Base-by-base conservation (phyloP, 2,329 filamentous ascomycete genomes). In the Fusarium mangiferae region DNA sequence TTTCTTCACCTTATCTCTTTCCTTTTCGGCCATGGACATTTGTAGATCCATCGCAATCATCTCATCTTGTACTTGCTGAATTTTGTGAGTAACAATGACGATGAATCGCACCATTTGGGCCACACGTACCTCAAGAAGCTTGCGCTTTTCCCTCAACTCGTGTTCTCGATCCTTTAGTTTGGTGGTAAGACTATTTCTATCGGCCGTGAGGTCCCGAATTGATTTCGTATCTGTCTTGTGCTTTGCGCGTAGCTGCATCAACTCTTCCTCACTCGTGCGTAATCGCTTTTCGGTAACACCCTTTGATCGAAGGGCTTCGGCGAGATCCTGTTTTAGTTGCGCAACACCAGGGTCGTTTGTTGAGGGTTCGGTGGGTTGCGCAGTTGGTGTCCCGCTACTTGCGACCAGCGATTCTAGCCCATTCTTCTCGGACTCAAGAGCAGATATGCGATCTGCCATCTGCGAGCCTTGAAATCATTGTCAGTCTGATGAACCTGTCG, bases 1-100 rank as follows among this genome's bases (percentile, higher is more conserved):
- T 67, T 87, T 88, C 80, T 91, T 90, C 72, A 97, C 85, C 82
- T 90, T 91, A 80, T 92, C 90, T 35, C 89, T 87, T 79, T 91
- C 90, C 80, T 95, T 90, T 81, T 97, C 95, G 7, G 92, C 91
- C 86, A 98, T 90, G 76, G 96, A 95, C 48, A 98, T 87, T 82
- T 98, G 93, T 74, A 98, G 86, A 75, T 95, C 95, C 52, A 98
- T 84, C 2, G 94, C 92, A 57, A 97, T 91, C 83, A 98, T 92
- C 82, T 99, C 96, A 82, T 98, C 95, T 84, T 98, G 96, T 60
- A 98, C 92, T 78, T 96, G 90, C 89, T 92, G 77, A 20, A 35
- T 11, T 52, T 12, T 46, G 65, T 81, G 56, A 77, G 71, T 42
- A 48, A 35, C 49, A 44, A 42, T 26, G 42, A 14, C 10, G 33